These are phyloP conservation scores for Xylaria sp. DNA, from an alignment of 2,329 filamentous ascomycete genomes.

Conservation along the genomic window DNA sequence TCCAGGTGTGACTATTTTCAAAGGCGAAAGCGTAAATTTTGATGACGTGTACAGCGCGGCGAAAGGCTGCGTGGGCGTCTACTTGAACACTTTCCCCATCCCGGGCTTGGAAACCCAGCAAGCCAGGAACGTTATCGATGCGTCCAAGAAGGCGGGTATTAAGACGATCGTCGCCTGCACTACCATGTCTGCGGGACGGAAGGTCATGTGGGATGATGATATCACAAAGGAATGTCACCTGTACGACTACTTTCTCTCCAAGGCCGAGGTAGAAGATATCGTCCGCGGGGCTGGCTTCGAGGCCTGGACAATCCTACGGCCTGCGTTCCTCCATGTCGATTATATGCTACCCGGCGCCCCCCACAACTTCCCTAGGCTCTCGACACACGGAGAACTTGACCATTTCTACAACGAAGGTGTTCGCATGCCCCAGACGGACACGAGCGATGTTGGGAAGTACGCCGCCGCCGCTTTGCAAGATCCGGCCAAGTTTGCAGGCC, in stretches of 20 bases:
- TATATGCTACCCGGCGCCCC: conserved; percentile 32
- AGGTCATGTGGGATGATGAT: conserved; percentile 35
- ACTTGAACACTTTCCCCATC: conserved; percentile 32
- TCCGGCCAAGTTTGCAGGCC: conserved; percentile 38
- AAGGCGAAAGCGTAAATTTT: conserved; percentile 44
- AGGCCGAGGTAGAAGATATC: conserved; percentile 44
- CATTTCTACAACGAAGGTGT: conserved; percentile 32
- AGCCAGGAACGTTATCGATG: conserved; percentile 41
- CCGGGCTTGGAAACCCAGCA: conserved; percentile 38
- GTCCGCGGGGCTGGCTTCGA: conserved; percentile 39
- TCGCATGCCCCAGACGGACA: conserved; percentile 39
- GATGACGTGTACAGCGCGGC: conserved; percentile 42
- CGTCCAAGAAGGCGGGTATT: conserved; percentile 42
- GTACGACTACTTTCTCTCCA: conserved; percentile 45
- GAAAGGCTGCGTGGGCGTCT: conserved; percentile 42
- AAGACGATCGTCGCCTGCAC: conserved; percentile 39
- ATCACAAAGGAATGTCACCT: conserved; percentile 23
- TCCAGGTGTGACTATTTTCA: conserved; percentile 42
- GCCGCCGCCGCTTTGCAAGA: conserved; percentile 42
- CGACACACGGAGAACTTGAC: conserved; percentile 38
- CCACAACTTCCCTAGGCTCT: conserved; percentile 40
- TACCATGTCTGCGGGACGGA: conserved; percentile 28
- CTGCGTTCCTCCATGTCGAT: conserved; percentile 39
- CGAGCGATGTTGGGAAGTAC: conserved; percentile 42
- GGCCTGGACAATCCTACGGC: conserved; percentile 44